These are phyloP conservation scores for Clonostachys sp. DNA, from an alignment of 2,329 filamentous ascomycete genomes.

Conservation along the genomic window DNA sequence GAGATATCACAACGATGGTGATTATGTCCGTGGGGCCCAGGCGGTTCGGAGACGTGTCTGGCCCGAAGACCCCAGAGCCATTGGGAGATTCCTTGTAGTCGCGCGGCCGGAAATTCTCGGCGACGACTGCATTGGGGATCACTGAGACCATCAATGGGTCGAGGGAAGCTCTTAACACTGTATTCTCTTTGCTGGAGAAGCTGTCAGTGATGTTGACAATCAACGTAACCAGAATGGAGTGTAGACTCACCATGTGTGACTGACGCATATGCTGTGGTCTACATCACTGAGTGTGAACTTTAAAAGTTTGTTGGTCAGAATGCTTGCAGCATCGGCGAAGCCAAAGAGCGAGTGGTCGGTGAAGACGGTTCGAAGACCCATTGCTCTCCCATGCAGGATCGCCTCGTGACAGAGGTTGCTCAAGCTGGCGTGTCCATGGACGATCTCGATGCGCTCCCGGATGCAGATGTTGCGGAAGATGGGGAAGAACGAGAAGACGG, in stretches of 20 bases:
- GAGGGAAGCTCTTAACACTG: slow-evolving; percentile 85
- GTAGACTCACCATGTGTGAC: slow-evolving; percentile 78
- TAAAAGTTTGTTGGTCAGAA: slow-evolving; percentile 92
- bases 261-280: slow-evolving; percentile 97
- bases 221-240: background rate
- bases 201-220: slow-evolving; percentile 8
- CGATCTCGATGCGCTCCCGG: slow-evolving; percentile 91
- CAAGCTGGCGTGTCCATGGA: slow-evolving; percentile 93
- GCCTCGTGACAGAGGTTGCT: slow-evolving; percentile 93
- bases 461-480: slow-evolving; percentile 96
- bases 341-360: slow-evolving; percentile 97
- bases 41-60: slow-evolving; percentile 54
- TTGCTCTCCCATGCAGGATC: slow-evolving; percentile 89
- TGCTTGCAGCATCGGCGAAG: slow-evolving; percentile 93
- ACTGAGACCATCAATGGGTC: slow-evolving; percentile 97
- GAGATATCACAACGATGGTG: slow-evolving; percentile 94
- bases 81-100: slow-evolving; percentile 21
- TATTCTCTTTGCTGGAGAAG: slow-evolving; percentile 82
- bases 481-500: slow-evolving; percentile 97
- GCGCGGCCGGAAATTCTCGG: slow-evolving; percentile 84
- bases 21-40: slow-evolving; percentile 82
- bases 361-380: slow-evolving; percentile 93
- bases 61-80: slow-evolving; percentile 22
- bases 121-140: slow-evolving; percentile 95
- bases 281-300: slow-evolving; percentile 97